Percentiles rank a stretch among this genome's conserved stretches.
These are phyloP conservation scores for Trichoderma orchidacearum DNA, from an alignment of 495 filamentous ascomycete genomes.

Conservation along the genomic window DNA sequence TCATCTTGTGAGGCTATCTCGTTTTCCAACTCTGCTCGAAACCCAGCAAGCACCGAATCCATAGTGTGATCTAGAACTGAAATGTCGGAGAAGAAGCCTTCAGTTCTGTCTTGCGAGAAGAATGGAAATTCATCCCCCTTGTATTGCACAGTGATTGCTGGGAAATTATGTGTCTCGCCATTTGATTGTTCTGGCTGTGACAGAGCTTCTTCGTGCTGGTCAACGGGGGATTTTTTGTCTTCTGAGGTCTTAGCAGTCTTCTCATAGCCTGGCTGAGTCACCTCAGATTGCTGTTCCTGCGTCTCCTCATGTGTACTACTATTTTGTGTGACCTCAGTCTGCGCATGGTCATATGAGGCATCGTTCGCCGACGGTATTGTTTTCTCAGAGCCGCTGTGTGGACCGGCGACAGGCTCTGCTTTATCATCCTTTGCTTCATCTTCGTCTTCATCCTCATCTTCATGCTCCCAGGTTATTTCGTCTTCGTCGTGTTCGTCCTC, in stretches of 20 bases:
- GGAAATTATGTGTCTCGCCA: neutral
- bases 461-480: conserved; percentile 10
- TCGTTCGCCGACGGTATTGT: neutral
- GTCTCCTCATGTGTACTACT: neutral
- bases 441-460: conserved; percentile 14
- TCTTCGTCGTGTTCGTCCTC: conserved; percentile 19
- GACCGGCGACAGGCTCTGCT: neutral
- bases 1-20: conserved; percentile 56
- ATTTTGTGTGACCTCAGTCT: neutral
- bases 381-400: too few species aligned
- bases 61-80: conserved; percentile 43
- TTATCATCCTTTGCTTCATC: conserved; percentile 41
- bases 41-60: conserved; percentile 44
- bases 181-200: neutral
- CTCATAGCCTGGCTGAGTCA: neutral
- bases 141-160: conserved; percentile 3
- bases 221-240: neutral
- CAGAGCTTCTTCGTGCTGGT: neutral
- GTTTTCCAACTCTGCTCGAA: conserved; percentile 52
- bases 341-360: neutral
- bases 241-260: neutral
- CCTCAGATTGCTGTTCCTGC: neutral
- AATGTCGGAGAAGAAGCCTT: conserved; percentile 51
- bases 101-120: neutral
- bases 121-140: conserved; percentile 3